Conservation (phyloP, 2,329 filamentous ascomycete species). For the Mycosphaerella sp. region DNA sequence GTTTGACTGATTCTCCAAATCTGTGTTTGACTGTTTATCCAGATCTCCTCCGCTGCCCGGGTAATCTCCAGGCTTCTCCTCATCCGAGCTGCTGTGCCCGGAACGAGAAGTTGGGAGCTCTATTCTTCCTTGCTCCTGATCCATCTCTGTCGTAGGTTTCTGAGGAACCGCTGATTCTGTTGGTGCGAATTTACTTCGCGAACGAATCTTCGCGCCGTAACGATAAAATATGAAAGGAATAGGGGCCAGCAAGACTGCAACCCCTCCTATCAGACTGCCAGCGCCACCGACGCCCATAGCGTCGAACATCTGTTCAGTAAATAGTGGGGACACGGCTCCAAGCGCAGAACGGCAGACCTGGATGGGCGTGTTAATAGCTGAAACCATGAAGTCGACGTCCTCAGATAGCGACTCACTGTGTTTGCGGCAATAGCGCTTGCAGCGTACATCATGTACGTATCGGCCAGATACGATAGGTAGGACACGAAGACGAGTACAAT, state of each 20-base stretch:
- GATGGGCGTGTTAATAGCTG: too few species aligned
- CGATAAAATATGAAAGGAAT: conserved; percentile 27
- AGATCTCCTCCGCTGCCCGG: not conserved
- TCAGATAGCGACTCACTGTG: not conserved
- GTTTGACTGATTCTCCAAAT: not conserved
- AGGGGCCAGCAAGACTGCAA: conserved; percentile 33
- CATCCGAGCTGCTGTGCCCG: not conserved
- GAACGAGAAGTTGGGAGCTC: not conserved
- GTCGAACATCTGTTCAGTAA: conserved; percentile 31
- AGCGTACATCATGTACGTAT: conserved; percentile 42
- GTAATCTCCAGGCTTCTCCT: not conserved
- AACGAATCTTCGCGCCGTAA: conserved; percentile 15
- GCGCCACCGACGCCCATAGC: conserved; percentile 30
- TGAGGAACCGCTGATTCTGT: conserved; percentile 1
- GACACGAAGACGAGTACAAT: conserved; percentile 47
- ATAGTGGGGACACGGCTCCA: conserved; percentile 29
- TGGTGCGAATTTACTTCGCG: conserved; percentile 16
- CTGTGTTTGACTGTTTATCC: not conserved
- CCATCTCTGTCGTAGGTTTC: not conserved
- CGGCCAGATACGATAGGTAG: conserved; percentile 50
- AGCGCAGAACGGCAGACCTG: conserved; percentile 22
- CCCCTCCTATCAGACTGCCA: conserved; percentile 40
- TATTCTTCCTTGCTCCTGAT: not conserved
- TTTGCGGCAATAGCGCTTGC: conserved; percentile 28
- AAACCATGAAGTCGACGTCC: too few species aligned